Conservation (phyloP, 345 rosid genomes). For the Eutrema japonicum region DNA sequence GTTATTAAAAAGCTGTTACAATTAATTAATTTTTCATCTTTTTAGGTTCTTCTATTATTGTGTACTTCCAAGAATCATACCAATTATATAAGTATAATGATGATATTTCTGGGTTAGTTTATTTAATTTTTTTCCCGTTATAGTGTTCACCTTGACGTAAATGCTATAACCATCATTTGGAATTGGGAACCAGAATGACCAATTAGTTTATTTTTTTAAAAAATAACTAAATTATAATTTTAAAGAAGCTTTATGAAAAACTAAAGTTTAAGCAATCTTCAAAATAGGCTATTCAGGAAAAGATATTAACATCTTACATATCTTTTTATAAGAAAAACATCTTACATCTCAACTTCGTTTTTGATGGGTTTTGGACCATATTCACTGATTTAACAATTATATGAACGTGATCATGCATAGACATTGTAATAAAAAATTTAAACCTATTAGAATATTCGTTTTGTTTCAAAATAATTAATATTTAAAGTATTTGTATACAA, state of each 20-base stretch:
- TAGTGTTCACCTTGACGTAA: conserved; percentile 21
- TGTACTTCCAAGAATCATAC: conserved; percentile 14
- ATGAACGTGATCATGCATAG: not conserved
- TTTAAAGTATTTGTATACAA: no score
- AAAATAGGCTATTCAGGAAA: not conserved
- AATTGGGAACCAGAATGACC: not conserved
- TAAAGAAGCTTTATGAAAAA: conserved; percentile 2
- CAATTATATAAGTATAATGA: not conserved
- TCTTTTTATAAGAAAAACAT: no score
- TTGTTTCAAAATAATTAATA: no score
- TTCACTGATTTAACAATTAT: not conserved
- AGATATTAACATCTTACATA: not conserved
- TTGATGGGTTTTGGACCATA: not conserved
- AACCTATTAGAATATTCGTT: no score
- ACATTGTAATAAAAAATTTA: not conserved
- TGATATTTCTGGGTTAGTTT: not conserved
- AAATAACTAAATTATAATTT: not conserved
- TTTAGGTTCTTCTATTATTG: not conserved
- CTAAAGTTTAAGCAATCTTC: conserved; percentile 12
- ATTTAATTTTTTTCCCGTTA: not conserved
- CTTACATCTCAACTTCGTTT: not conserved
- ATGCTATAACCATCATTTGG: conserved; percentile 23
- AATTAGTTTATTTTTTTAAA: not conserved
- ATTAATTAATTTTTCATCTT: not conserved
- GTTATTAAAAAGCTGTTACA: not conserved